Evolutionary conservation across 768 basidiomycete species (phyloP).

Genomic region (Amanita subjunquillea): DNA sequence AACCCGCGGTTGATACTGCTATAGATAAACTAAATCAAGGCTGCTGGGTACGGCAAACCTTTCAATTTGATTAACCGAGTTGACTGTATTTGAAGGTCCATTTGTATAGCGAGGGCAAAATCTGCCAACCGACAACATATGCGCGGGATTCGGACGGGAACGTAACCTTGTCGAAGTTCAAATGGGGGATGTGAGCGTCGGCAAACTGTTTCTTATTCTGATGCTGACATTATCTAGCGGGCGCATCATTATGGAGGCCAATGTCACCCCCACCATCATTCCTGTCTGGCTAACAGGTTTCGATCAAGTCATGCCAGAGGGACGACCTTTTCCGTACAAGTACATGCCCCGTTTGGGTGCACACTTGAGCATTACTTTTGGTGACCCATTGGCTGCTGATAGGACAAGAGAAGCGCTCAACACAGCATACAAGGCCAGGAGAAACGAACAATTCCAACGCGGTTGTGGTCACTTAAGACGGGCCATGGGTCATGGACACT

Average conservation of each 20-base stretch:
- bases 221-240: conserved; percentile 36
- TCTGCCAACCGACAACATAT: conserved; percentile 64
- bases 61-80: neutral
- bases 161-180: conserved; percentile 62
- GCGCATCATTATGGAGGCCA: conserved; percentile 60
- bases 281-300: conserved; percentile 91
- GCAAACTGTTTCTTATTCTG: neutral
- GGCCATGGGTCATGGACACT: neutral
- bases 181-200: conserved; percentile 86
- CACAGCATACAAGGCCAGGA: neutral
- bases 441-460: neutral
- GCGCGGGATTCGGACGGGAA: conserved; percentile 28
- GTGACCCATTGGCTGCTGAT: conserved; percentile 50
- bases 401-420: conserved; percentile 18
- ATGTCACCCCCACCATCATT: conserved; percentile 64
- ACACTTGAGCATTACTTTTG: conserved; percentile 68
- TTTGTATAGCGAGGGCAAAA: conserved; percentile 82
- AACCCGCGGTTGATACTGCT: conserved; percentile 77
- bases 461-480: neutral
- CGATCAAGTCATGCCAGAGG: conserved; percentile 86
- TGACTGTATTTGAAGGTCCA: conserved; percentile 54
- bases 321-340: conserved; percentile 65
- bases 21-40: conserved; percentile 74
- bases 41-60: conserved; percentile 58
- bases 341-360: conserved; percentile 55